A percentile compares a stretch with the other conserved stretches of the same genome.
Conservation (phyloP, 768 basidiomycete species). For the Lactifluus hygrophoroides region DNA sequence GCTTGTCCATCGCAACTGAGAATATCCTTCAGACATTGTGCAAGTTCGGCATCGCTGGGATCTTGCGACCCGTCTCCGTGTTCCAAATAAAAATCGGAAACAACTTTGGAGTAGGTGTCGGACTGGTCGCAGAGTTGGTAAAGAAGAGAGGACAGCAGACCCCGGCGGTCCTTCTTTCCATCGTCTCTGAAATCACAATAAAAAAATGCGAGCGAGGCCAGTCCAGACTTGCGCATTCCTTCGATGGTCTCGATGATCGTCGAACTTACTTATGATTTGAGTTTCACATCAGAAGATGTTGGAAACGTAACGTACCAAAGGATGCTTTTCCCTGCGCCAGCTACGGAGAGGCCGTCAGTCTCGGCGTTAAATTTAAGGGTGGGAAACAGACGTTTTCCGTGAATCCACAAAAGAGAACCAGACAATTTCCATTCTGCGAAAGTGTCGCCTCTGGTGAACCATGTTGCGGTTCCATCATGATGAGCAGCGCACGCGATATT, state of each 20-base stretch:
- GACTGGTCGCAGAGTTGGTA: neutral
- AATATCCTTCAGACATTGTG: neutral
- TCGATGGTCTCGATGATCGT: neutral
- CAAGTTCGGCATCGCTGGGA: neutral
- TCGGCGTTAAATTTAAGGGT: neutral
- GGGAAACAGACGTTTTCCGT: neutral
- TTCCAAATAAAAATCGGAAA: neutral
- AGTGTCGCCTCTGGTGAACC: neutral
- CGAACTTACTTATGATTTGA: neutral
- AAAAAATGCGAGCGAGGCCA: neutral
- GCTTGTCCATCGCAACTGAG: neutral
- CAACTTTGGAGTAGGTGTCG: neutral
- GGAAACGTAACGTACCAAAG: neutral
- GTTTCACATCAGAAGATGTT: neutral
- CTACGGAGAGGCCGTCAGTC: neutral
- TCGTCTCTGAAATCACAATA: neutral
- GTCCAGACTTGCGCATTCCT: neutral
- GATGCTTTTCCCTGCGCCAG: neutral
- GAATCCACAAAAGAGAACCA: neutral
- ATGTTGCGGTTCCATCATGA: neutral
- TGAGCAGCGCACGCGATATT: neutral
- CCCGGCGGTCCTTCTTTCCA: neutral
- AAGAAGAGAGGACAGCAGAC: neutral
- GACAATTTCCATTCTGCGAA: neutral
- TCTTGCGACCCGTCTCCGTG: neutral